Conservation (phyloP, 2,329 filamentous ascomycete genomes). For the Neonectria ditissima region DNA sequence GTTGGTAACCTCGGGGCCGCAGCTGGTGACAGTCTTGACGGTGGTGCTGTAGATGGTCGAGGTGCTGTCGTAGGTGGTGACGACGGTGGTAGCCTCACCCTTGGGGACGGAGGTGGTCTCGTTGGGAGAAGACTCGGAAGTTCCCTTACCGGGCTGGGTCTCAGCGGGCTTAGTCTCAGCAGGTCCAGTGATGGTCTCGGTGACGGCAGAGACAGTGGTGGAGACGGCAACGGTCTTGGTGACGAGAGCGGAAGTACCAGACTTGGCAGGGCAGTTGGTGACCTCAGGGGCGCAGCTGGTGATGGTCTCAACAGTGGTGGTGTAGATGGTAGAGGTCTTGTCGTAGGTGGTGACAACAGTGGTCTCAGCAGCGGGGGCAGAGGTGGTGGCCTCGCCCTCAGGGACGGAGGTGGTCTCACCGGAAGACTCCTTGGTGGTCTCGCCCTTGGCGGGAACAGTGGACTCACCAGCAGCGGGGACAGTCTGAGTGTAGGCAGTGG, state of each 20-base stretch:
- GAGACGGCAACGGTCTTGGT: conserved; percentile 41
- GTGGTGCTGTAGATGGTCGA: conserved; percentile 50
- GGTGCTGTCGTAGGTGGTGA: conserved; percentile 47
- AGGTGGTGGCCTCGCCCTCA: conserved; percentile 3
- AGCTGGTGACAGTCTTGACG: conserved; percentile 49
- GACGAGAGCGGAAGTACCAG: conserved; percentile 37
- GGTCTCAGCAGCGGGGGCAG: background rate
- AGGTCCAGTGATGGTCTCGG: conserved; percentile 39
- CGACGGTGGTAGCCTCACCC: conserved; percentile 37
- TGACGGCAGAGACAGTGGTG: conserved; percentile 43
- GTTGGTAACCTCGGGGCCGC: conserved; percentile 55
- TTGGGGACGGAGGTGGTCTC: conserved; percentile 28
- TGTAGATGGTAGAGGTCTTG: conserved; percentile 47
- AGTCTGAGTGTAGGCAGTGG: background rate
- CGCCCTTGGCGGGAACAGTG: background rate
- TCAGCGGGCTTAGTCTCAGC: conserved; percentile 30
- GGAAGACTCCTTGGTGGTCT: background rate
- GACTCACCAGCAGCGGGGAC: background rate
- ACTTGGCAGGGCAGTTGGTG: conserved; percentile 61
- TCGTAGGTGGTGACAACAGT: conserved; percentile 25
- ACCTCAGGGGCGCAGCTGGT: conserved; percentile 55
- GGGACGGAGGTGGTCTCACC: conserved; percentile 23
- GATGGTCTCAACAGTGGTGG: conserved; percentile 44
- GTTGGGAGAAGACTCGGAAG: conserved; percentile 17
- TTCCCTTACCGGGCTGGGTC: conserved; percentile 26